Conservation (phyloP, 2,329 filamentous ascomycete genomes). For the Fusarium nisikadoi region DNA sequence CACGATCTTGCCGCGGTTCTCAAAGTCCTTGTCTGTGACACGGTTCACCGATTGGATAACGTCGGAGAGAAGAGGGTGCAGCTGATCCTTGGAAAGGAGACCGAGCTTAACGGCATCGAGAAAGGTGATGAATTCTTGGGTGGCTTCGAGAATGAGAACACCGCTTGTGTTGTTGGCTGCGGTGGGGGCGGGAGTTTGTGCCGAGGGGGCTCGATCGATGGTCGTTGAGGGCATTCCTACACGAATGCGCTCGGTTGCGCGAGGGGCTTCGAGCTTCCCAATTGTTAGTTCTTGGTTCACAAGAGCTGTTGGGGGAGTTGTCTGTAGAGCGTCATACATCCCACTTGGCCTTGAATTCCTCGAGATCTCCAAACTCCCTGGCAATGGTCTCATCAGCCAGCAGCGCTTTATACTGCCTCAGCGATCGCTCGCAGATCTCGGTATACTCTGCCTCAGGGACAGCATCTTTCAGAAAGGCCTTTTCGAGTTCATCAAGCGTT, state of each 20-base stretch:
- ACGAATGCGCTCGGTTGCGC: conserved; percentile 90
- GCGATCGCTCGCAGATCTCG: conserved; percentile 90
- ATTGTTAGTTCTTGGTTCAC: not conserved
- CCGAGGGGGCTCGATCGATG: conserved; percentile 64
- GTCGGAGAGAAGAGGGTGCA: conserved; percentile 94
- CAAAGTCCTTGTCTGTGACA: conserved; percentile 94
- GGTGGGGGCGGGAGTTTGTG: conserved; percentile 55
- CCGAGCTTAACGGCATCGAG: conserved; percentile 94
- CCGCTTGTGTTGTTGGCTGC: conserved; percentile 63
- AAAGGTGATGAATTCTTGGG: conserved; percentile 98
- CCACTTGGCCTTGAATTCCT: conserved; percentile 92
- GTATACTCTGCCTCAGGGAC: conserved; percentile 93
- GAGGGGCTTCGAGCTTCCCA: conserved; percentile 86
- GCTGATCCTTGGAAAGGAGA: conserved; percentile 90
- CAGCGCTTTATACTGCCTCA: conserved; percentile 98
- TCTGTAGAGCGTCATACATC: conserved; percentile 66
- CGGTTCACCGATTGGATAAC: conserved; percentile 98
- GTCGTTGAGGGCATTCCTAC: conserved; percentile 93
- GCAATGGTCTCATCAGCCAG: conserved; percentile 90
- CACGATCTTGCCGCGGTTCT: conserved; percentile 95
- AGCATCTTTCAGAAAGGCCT: conserved; percentile 95
- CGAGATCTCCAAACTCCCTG: conserved; percentile 86
- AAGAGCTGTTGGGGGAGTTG: fast-evolving
- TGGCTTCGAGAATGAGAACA: conserved; percentile 85
- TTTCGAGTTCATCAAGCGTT: conserved; percentile 93